A percentile compares a stretch with the other conserved stretches of the same genome.
Conservation (phyloP, 2,329 filamentous ascomycete genomes). For the Metarhizium guizhouense region DNA sequence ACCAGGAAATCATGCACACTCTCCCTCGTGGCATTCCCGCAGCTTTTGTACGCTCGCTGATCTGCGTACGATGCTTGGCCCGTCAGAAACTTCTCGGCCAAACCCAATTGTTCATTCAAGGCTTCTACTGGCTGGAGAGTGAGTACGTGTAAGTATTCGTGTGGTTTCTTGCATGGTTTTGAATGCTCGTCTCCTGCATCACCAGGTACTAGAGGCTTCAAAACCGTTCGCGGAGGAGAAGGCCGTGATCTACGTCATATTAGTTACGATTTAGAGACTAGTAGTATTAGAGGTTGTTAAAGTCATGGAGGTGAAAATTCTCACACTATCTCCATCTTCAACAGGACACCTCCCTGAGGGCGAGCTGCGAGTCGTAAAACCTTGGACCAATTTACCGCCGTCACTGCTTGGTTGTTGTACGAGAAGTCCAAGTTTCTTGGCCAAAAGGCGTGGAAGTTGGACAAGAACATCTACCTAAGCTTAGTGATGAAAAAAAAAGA, state of each 20-base stretch:
- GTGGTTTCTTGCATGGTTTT: not conserved
- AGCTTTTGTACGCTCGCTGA: constrained; percentile 20
- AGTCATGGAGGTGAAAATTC: not conserved
- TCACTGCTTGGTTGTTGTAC: constrained; percentile 20
- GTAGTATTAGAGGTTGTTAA: not conserved
- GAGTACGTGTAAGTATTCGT: constrained; percentile 14
- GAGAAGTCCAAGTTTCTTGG: constrained; percentile 28
- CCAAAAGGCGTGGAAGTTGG: constrained; percentile 35
- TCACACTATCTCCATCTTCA: constrained; percentile 16
- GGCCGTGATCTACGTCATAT: not conserved
- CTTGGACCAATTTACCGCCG: constrained; percentile 19
- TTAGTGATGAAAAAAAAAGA: constrained; percentile 5
- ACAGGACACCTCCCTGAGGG: constrained; percentile 11
- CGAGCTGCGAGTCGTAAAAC: constrained; percentile 18
- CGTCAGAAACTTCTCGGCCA: constrained; percentile 18
- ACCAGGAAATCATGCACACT: constrained; percentile 16
- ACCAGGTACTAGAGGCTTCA: not conserved
- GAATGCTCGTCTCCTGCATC: not conserved
- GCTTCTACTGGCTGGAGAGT: constrained; percentile 9
- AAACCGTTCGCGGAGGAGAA: not conserved
- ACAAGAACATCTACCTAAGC: constrained; percentile 24
- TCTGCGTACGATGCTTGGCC: constrained; percentile 16
- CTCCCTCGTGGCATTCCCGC: constrained; percentile 12
- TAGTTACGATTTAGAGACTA: not conserved
- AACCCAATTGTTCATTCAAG: constrained; percentile 15